Evolutionary conservation across 2,329 filamentous ascomycete species (phyloP), one percentile per base, ranked within the genome.

Genomic region (Akanthomyces uredinophilus): DNA sequence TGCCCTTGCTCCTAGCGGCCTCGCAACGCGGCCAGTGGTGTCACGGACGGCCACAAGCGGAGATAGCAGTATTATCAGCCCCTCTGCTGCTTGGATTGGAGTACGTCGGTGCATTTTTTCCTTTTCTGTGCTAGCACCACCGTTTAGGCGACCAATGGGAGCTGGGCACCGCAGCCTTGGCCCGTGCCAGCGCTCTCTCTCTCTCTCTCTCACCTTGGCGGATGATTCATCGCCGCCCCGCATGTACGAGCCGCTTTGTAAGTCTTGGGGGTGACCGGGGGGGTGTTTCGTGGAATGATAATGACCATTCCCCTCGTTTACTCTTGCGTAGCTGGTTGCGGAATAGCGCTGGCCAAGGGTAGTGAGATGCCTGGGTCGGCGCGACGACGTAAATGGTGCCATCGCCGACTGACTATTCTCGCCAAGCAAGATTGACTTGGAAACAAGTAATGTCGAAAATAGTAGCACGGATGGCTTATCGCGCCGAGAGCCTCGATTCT

Each of bases 161-260:
- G 14, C 32, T 8, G 20, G 35, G 14, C 14, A 35, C 13, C 32
- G 32, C 32, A 35, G 24, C 13, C 29, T n/a, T 24, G 8, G n/a
- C 27, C 11, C 53, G n/a, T 24, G n/a, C 20, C 14, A n/a, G 20
- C 16, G n/a, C 14, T 16, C n/a, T n/a, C n/a, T n/a, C n/a, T n/a
- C n/a, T n/a, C n/a, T n/a, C n/a, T n/a, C n/a, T n/a, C 56, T 32
- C 16, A 51, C 35, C 20, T 57, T 57, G 54, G 29, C n/a, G 18
- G 55, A 58, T 58, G 44, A 59, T 50, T 59, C 18, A 50, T 50
- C 1, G 8, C 5, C 14, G n/a, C 47, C 54, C 54, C 54, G 43
- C 54, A 51, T 16, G 44, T 49, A 39, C 55, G 44, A 46, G 43
- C 20, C 20, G 29, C 6, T 46, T 46, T 46, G 43, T 22, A 14